Percentiles rank a stretch among this genome's conserved stretches.
Conservation (phyloP, 2,329 filamentous ascomycete genomes). For the Bisporella sp. region DNA sequence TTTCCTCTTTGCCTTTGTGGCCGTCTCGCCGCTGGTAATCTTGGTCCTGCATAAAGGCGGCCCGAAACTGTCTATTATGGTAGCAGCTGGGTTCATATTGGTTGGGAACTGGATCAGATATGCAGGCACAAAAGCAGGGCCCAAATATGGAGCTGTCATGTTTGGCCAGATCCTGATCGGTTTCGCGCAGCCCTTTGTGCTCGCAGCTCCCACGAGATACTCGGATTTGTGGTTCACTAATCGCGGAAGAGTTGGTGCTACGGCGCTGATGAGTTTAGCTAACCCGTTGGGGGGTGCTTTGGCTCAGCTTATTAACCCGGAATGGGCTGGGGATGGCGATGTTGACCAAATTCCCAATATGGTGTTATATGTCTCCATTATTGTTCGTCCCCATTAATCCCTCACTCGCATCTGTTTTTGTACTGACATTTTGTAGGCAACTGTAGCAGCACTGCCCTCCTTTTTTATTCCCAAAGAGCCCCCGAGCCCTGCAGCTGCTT, state of each 20-base stretch:
- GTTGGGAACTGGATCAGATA: constrained; percentile 89
- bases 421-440: constrained; percentile 18
- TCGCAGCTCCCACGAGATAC: constrained; percentile 83
- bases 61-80: constrained; percentile 70
- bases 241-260: constrained; percentile 75
- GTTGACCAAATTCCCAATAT: constrained; percentile 64
- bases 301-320: constrained; percentile 78
- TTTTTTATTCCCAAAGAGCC: constrained; percentile 74
- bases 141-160: constrained; percentile 68
- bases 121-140: constrained; percentile 52
- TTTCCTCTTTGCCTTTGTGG: constrained; percentile 79
- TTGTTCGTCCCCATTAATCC: constrained; percentile 45
- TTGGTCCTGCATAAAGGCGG: constrained; percentile 70
- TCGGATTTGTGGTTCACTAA: constrained; percentile 94
- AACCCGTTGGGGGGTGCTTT: constrained; percentile 88
- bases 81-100: constrained; percentile 65
- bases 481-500: constrained; percentile 68
- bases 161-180: constrained; percentile 88
- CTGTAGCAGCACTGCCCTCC: constrained; percentile 62
- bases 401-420: not conserved
- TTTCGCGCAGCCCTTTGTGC: constrained; percentile 84
- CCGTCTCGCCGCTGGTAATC: constrained; percentile 65
- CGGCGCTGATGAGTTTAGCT: constrained; percentile 74
- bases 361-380: constrained; percentile 78
- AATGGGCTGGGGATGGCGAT: constrained; percentile 56